These are phyloP conservation scores for Falciphora oryzae DNA, from an alignment of 2,329 filamentous ascomycete species.

Conservation along the genomic window DNA sequence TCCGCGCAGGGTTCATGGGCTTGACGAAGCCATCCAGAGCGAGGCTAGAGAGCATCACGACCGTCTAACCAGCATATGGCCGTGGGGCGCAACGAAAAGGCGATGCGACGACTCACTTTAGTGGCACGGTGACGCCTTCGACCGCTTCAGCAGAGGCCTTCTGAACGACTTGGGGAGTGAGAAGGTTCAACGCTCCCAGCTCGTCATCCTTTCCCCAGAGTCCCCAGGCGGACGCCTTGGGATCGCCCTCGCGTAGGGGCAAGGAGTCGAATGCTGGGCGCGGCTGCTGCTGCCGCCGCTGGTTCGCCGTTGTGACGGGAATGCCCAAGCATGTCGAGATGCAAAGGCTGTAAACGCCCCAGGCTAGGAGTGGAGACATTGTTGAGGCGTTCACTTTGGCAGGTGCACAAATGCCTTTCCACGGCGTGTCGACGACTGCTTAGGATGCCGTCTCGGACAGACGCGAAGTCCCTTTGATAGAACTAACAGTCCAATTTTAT, in stretches of 20 bases:
- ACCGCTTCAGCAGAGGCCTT: not conserved
- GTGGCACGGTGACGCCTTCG: not conserved
- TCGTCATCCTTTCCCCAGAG: not conserved
- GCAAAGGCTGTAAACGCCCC: not conserved
- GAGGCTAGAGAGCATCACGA: not conserved
- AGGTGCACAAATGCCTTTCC: not conserved
- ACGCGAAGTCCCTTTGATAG: not conserved
- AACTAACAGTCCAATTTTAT: no score
- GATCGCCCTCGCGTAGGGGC: not conserved
- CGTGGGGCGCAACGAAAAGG: no score
- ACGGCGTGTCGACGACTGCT: no score
- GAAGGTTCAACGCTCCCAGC: not conserved
- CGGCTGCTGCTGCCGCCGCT: not conserved
- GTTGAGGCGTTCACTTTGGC: not conserved
- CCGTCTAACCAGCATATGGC: not conserved
- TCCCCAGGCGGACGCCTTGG: not conserved
- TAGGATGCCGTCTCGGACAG: not conserved
- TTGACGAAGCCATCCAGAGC: not conserved
- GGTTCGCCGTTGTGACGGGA: not conserved
- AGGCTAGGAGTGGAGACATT: not conserved
- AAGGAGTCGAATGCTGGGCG: not conserved
- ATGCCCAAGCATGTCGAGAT: not conserved
- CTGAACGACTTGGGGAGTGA: not conserved
- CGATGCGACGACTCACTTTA: not conserved
- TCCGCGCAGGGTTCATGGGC: not conserved